Conservation (phyloP, 176 grass and related monocot species). For the Carex cristatella region DNA sequence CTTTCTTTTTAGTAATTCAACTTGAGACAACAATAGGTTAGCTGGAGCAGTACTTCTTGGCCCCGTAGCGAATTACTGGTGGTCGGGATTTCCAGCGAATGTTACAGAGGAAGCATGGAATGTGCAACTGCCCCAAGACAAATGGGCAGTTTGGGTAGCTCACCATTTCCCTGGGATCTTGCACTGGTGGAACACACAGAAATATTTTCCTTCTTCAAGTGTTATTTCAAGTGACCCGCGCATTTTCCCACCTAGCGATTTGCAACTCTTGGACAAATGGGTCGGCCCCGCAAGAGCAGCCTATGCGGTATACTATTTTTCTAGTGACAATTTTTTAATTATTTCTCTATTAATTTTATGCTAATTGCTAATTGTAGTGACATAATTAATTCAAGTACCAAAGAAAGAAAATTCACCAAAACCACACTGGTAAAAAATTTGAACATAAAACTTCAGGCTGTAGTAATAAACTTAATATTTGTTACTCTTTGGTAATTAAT, state of each 20-base stretch:
- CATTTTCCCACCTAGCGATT: slow-evolving; percentile 25
- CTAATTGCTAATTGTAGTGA: neutral
- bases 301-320: slow-evolving; percentile 24
- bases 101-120: slow-evolving; percentile 49
- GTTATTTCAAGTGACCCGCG: slow-evolving; percentile 34
- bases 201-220: slow-evolving; percentile 61
- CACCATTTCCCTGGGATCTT: slow-evolving; percentile 69
- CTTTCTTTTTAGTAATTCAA: neutral
- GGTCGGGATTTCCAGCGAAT: slow-evolving; percentile 62
- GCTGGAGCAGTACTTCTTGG: slow-evolving; percentile 53
- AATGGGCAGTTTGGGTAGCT: slow-evolving; percentile 63
- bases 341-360: neutral
- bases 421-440: neutral
- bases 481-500: neutral
- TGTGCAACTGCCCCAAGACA: slow-evolving; percentile 51
- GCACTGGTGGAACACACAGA: slow-evolving; percentile 96
- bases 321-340: neutral
- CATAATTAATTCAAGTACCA: neutral
- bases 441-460: neutral
- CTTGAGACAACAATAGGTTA: slow-evolving; percentile 36
- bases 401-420: neutral
- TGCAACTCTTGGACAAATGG: slow-evolving; percentile 12
- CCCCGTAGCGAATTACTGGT: slow-evolving; percentile 84
- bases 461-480: neutral
- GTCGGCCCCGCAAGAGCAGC: neutral